Evolutionary conservation across 164 flowering plant genomes (phyloP).

Genomic region (Brasenia schreberi): DNA sequence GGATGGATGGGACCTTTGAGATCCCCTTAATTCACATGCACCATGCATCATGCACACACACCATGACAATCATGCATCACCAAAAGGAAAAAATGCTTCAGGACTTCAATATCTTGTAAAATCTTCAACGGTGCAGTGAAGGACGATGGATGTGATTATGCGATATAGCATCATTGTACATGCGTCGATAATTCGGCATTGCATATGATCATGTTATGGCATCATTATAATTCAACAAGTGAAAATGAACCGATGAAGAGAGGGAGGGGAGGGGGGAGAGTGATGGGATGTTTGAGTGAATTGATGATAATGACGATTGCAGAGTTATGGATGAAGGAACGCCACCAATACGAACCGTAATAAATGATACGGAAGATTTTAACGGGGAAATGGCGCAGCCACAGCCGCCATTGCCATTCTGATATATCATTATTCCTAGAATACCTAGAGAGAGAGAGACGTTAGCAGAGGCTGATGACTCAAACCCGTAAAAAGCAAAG

Average conservation of each 20-base stretch:
- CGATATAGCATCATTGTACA: too few species aligned
- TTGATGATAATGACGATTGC: not conserved
- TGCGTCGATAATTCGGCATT: too few species aligned
- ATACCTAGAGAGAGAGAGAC: constrained; percentile 6
- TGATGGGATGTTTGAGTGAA: not conserved
- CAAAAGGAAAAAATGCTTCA: too few species aligned
- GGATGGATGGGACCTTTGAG: too few species aligned
- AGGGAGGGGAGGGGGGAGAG: not conserved
- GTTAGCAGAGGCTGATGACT: not conserved
- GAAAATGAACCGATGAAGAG: not conserved
- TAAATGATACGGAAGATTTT: not conserved
- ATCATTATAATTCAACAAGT: not conserved
- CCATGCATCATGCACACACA: not conserved
- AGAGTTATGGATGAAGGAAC: too few species aligned
- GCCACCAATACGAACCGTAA: not conserved
- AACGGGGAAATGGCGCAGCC: constrained; percentile 40
- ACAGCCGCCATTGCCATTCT: constrained; percentile 48
- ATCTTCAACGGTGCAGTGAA: not conserved
- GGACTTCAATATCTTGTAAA: not conserved
- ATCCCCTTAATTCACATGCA: not conserved
- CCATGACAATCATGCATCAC: not conserved
- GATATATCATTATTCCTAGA: constrained; percentile 9
- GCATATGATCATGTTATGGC: too few species aligned
- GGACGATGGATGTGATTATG: not conserved
- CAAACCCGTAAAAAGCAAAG: not conserved